A percentile compares a stretch with the other conserved stretches of the same genome.
Evolutionary conservation across 2,329 filamentous ascomycete genomes (phyloP).

Genomic region (Pseudofabraea citricarpa): DNA sequence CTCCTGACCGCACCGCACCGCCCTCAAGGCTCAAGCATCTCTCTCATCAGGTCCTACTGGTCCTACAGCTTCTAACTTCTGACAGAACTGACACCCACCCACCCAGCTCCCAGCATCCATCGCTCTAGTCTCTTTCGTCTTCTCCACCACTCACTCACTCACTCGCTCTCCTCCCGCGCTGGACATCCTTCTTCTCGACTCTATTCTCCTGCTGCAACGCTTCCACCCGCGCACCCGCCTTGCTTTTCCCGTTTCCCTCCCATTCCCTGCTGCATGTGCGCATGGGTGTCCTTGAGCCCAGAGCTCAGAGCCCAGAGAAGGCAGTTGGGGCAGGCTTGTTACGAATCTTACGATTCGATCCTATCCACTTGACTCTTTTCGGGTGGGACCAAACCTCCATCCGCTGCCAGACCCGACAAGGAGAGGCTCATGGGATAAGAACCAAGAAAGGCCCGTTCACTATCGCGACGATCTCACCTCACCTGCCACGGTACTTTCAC

Average conservation of each 20-base stretch:
- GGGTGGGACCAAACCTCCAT: conserved; percentile 10
- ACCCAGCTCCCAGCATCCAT: background rate
- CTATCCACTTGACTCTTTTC: conserved; percentile 9
- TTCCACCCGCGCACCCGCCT: conserved; percentile 23
- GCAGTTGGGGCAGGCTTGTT: background rate
- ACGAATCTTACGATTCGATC: background rate
- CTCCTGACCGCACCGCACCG: too few relatives aligned
- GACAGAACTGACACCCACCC: background rate
- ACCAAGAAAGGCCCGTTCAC: conserved; percentile 18
- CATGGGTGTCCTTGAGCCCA: conserved; percentile 3
- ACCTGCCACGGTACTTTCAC: conserved; percentile 15
- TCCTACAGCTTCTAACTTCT: too few relatives aligned
- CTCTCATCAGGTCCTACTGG: too few relatives aligned
- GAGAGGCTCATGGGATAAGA: conserved; percentile 21
- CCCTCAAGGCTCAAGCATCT: too few relatives aligned
- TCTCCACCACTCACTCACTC: too few relatives aligned
- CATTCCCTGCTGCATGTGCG: conserved; percentile 6
- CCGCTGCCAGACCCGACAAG: conserved; percentile 6
- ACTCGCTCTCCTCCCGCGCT: background rate
- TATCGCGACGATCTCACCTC: conserved; percentile 18
- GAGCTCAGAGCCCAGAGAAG: background rate
- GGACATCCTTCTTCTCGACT: too few relatives aligned
- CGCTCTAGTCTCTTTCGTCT: too few relatives aligned
- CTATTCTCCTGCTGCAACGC: conserved; percentile 11
- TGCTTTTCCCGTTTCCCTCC: conserved; percentile 17